Percentiles rank a stretch among this genome's conserved stretches.
phyloP scores from a whole-genome alignment of 805 yeast species.

The Lipomyces oligophaga region DNA sequence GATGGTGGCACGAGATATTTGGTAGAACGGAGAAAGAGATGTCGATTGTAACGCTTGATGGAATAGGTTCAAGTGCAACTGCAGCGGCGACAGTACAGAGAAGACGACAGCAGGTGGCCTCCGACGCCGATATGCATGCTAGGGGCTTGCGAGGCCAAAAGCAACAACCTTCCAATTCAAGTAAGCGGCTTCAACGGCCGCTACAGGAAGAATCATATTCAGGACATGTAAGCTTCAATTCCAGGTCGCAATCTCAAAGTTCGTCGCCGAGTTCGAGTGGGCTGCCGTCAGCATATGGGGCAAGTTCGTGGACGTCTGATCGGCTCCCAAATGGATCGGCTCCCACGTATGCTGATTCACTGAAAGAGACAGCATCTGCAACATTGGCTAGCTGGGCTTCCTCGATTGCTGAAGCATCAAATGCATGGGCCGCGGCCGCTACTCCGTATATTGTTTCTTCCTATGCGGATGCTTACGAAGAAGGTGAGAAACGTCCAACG shows the following conservation, averaged over 20 bases:
- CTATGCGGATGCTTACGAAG: slow-evolving; percentile 5
- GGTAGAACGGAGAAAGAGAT: slow-evolving; percentile 71
- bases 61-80: slow-evolving; percentile 22
- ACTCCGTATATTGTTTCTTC: slow-evolving; percentile 20
- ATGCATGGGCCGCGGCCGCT: slow-evolving; percentile 25
- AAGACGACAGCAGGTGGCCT: slow-evolving; percentile 7
- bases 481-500: not conserved
- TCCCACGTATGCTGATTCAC: not conserved
- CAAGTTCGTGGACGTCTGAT: not conserved
- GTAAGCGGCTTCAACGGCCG: slow-evolving; percentile 4
- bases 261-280: too few relatives aligned
- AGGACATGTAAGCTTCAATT: too few relatives aligned
- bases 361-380: slow-evolving; percentile 17
- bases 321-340: not conserved
- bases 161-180: not conserved
- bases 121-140: too few relatives aligned
- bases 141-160: not conserved
- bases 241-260: not conserved
- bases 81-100: slow-evolving; percentile 15
- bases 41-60: slow-evolving; percentile 39
- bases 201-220: slow-evolving; percentile 7
- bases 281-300: not conserved
- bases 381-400: slow-evolving; percentile 23
- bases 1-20: slow-evolving; percentile 87
- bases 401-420: slow-evolving; percentile 22